Conservation (phyloP, 345 rosid genomes). For the Pugionium cornutum region DNA sequence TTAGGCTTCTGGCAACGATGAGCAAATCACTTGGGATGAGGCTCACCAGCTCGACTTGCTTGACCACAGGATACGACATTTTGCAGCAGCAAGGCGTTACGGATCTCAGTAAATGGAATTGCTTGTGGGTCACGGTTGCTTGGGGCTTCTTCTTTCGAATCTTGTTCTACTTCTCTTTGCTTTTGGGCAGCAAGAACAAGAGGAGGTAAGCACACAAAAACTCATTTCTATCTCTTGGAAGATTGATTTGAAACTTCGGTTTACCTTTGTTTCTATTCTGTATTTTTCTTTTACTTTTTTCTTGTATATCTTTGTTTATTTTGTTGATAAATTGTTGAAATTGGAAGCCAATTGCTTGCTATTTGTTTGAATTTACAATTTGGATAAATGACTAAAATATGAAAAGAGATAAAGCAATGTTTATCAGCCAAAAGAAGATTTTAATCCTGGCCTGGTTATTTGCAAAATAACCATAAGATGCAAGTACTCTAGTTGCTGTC, state of each 20-base stretch:
- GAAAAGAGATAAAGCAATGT: too few relatives aligned
- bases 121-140: slow-evolving; percentile 47
- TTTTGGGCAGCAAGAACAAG: slow-evolving; percentile 50
- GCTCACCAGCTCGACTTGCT: slow-evolving; percentile 42
- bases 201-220: slow-evolving; percentile 28
- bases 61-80: slow-evolving; percentile 44
- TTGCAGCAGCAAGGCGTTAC: slow-evolving; percentile 44
- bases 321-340: slow-evolving; percentile 21
- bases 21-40: slow-evolving; percentile 43
- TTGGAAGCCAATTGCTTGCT: slow-evolving; percentile 1
- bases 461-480: background rate
- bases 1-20: slow-evolving; percentile 31
- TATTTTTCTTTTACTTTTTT: slow-evolving; percentile 20
- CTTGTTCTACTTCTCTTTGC: slow-evolving; percentile 46
- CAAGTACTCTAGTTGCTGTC: too few relatives aligned
- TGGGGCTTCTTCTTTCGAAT: slow-evolving; percentile 49
- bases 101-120: slow-evolving; percentile 44
- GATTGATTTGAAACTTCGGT: slow-evolving; percentile 10
- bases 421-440: too few relatives aligned
- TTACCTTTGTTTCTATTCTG: slow-evolving; percentile 1
- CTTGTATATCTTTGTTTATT: slow-evolving; percentile 15
- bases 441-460: background rate
- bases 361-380: background rate
- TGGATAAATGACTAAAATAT: too few relatives aligned
- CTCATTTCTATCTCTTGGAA: background rate